Percentiles rank a stretch among this genome's conserved stretches.
Conservation (phyloP, 768 basidiomycete genomes). For the Mycena galericulata region DNA sequence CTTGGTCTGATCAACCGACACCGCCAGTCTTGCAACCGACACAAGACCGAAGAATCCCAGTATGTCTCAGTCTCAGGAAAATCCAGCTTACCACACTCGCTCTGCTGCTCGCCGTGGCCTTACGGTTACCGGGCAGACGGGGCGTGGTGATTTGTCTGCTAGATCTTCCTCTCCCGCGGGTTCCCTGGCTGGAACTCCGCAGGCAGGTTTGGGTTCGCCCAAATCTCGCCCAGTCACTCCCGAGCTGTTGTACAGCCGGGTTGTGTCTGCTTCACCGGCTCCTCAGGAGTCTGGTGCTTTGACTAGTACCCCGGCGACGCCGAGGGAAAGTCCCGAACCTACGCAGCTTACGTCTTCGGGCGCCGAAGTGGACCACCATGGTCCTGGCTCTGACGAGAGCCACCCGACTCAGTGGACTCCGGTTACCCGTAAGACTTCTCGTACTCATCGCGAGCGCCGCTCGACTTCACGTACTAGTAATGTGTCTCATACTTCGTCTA, state of each 20-base stretch:
- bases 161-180: neutral
- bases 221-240: neutral
- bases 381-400: neutral
- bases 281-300: neutral
- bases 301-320: neutral
- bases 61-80: no score
- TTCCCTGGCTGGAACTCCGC: neutral
- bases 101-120: no score
- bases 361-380: neutral
- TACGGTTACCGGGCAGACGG: no score
- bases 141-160: no score
- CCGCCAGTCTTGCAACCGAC: no score
- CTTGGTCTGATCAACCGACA: no score
- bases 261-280: neutral
- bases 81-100: no score
- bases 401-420: neutral
- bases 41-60: no score
- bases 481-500: neutral
- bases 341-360: neutral
- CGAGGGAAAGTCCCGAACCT: neutral
- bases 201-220: neutral
- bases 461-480: neutral
- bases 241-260: neutral
- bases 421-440: constrained; percentile 6
- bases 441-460: constrained; percentile 5